Conservation (phyloP, 2,329 filamentous ascomycete species). For the Furcasterigmium furcatum region DNA sequence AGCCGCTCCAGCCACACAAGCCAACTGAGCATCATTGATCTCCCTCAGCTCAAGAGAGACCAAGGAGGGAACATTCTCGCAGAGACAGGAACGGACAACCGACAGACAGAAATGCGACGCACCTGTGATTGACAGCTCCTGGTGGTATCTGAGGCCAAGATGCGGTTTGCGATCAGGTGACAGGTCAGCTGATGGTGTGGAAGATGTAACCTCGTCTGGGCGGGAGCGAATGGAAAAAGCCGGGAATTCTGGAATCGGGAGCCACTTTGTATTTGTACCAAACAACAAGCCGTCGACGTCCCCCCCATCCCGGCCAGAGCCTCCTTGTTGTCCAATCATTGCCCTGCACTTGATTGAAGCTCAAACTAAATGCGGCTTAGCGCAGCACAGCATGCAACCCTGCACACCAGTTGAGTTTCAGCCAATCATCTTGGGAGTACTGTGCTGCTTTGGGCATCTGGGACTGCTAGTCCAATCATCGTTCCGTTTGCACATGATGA, state of each 20-base stretch:
- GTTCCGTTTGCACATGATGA: neutral
- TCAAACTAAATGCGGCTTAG: neutral
- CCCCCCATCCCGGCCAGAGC: neutral
- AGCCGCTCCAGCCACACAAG: too few relatives aligned
- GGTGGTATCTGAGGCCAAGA: neutral
- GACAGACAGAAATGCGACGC: neutral
- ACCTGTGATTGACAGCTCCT: neutral
- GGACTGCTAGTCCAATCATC: neutral
- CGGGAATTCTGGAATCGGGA: constrained; percentile 33
- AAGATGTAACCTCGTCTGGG: neutral
- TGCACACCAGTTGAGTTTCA: neutral
- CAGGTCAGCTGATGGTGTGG: constrained; percentile 15
- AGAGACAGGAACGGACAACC: too few relatives aligned
- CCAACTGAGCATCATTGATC: too few relatives aligned
- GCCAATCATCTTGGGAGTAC: neutral
- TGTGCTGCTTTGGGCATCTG: neutral
- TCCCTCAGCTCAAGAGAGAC: too few relatives aligned
- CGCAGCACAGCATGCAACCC: neutral
- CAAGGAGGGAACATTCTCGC: too few relatives aligned
- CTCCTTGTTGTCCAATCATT: neutral
- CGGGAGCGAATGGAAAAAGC: constrained; percentile 14
- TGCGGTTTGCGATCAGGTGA: constrained; percentile 5
- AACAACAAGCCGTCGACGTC: constrained; percentile 11
- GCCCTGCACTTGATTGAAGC: neutral
- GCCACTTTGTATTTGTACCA: constrained; percentile 38